Evolutionary conservation across 768 basidiomycete species (phyloP), one percentile per base, ranked within the genome.

Genomic region (Russula griseocarnosa): DNA sequence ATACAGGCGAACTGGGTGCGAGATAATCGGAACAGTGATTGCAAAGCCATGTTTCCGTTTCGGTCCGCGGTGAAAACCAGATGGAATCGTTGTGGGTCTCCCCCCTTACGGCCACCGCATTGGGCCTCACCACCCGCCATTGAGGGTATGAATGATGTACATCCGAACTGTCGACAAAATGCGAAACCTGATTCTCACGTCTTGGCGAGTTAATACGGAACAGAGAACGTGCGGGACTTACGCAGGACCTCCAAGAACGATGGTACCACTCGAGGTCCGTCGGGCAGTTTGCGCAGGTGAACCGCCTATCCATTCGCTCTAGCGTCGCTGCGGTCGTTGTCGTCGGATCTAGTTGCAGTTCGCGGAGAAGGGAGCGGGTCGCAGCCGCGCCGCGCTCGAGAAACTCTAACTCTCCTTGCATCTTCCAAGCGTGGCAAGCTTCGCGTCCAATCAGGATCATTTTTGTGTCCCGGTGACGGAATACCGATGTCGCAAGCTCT

Each of bases 371-470:
- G 5, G 58, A 28, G 13, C 34, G 24, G 22, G 18, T 40, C 14
- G 66, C 62, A n/a, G n/a, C 49, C 3, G 63, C 66, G 22, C 66
- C 66, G 3, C 63, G 63, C 18, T 44, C 22, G 36, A 20, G 46
- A 38, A 46, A 65, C 34, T 38, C 24, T 20, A 56, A 55, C 50
- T 34, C 34, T 36, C 55, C 47, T n/a, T 36, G 9, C 20, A 50
- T n/a, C 49, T 61, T 66, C 66, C 63, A 67, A 16, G 66, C 59
- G 11, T 67, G 49, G 56, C 63, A 67, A 28, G 24, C 24, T 32
- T 67, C 64, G 18, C 66, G 66, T 49, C 66, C 66, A 18, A 61
- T 58, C 30, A 58, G 36, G 50, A 61, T 30, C 10, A 9, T 46
- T 8, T 40, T 13, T 18, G 24, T 60, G 20, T 1, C 16, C 13